Percentiles rank a stretch among this genome's conserved stretches.
Evolutionary conservation across 1,284 basidiomycete species (phyloP).

Genomic region (Polyporus tsugae): DNA sequence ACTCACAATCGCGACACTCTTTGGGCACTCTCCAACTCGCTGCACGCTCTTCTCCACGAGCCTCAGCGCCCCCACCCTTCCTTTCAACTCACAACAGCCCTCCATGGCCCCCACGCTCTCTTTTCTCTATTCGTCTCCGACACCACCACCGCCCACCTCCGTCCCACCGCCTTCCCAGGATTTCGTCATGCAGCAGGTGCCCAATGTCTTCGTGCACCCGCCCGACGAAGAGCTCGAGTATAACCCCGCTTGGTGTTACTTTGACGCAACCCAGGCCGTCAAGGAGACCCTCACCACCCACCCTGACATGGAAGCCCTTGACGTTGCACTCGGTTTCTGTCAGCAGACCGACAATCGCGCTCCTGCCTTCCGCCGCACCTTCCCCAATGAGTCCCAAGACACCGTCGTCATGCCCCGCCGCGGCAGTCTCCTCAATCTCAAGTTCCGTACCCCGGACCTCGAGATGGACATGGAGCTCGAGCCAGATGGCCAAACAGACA

Average conservation of each 20-base stretch:
- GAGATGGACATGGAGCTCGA: conserved; percentile 26
- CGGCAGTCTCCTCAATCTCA: conserved; percentile 19
- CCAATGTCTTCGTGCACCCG: conserved; percentile 72
- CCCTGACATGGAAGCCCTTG: conserved; percentile 52
- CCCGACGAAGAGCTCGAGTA: conserved; percentile 71
- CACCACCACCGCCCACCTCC: conserved; percentile 27
- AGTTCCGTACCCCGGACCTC: neutral
- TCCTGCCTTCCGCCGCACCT: conserved; percentile 42
- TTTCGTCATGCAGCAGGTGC: conserved; percentile 50
- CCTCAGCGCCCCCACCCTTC: conserved; percentile 4
- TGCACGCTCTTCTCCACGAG: neutral
- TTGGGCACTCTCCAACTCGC: neutral
- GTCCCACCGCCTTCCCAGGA: conserved; percentile 37
- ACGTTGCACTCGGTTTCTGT: conserved; percentile 48
- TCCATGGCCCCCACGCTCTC: conserved; percentile 40
- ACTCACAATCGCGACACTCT: neutral
- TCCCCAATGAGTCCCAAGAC: conserved; percentile 40
- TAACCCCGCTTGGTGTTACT: conserved; percentile 69
- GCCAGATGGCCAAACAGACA: conserved; percentile 29
- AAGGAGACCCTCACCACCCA: conserved; percentile 41
- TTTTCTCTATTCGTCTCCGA: conserved; percentile 27
- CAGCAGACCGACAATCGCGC: conserved; percentile 44
- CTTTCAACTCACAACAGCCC: conserved; percentile 26
- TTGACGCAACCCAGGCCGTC: conserved; percentile 58
- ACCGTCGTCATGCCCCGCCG: conserved; percentile 44